Evolutionary conservation across 139 green algal species (phyloP).

Genomic region (Deuterostichococcus epilithicus): DNA sequence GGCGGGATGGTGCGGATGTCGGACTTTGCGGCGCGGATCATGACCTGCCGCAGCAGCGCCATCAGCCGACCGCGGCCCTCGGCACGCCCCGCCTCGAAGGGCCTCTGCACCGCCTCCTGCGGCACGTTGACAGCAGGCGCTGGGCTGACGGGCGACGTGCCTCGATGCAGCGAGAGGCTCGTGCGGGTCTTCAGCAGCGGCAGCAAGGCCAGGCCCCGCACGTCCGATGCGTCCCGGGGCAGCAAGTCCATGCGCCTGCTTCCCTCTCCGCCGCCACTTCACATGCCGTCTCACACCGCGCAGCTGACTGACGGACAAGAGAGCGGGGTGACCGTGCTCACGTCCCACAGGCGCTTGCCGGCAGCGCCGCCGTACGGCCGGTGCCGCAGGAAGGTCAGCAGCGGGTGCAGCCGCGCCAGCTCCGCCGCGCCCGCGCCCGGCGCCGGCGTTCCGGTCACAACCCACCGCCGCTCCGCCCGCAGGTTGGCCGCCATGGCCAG

Average conservation of each 20-base stretch:
- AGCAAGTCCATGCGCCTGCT: too few species aligned
- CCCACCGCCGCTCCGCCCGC: slow-evolving; percentile 77
- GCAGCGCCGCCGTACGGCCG: slow-evolving; percentile 47
- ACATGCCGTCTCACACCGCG: too few species aligned
- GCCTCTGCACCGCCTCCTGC: slow-evolving; percentile 51
- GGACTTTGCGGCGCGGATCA: slow-evolving; percentile 81
- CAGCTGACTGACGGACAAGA: background rate
- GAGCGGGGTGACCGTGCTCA: background rate
- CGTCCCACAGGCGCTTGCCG: slow-evolving; percentile 37
- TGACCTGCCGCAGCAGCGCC: slow-evolving; percentile 55
- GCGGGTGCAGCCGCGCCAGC: slow-evolving; percentile 71
- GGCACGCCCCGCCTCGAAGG: slow-evolving; percentile 50
- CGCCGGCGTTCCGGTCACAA: slow-evolving; percentile 87
- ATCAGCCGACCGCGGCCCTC: slow-evolving; percentile 52
- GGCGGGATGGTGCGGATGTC: slow-evolving; percentile 68
- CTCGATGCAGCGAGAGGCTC: too few species aligned
- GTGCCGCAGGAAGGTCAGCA: slow-evolving; percentile 88
- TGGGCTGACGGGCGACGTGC: too few species aligned
- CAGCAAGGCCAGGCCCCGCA: too few species aligned
- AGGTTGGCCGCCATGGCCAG: slow-evolving; percentile 72
- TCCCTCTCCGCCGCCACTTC: too few species aligned
- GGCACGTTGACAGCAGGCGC: background rate
- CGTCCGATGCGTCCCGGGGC: too few species aligned
- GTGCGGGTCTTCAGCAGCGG: too few species aligned
- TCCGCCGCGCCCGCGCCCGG: slow-evolving; percentile 12